Evolutionary conservation across 1,284 basidiomycete genomes (phyloP), one percentile per base, ranked within the genome.

Genomic region (Ceratobasidium sp.): DNA sequence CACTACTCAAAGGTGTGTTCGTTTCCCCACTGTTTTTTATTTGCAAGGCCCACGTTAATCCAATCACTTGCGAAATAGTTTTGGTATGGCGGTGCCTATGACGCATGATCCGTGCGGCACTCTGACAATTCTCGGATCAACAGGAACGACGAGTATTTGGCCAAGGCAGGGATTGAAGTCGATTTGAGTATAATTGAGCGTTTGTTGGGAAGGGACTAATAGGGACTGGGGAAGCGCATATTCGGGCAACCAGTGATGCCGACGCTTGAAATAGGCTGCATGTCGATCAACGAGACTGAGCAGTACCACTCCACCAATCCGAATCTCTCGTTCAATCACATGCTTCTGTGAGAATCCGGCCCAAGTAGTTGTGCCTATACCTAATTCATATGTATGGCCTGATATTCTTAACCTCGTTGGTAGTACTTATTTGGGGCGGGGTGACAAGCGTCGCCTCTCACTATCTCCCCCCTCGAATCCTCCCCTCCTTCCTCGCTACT

Each of bases 1-100:
- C 93, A 96, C 84, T 93, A 95, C 80, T 94, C 92, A 72, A 96
- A 95, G 86, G 91, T 92, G 73, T 52, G 85, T 78, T 36, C 39
- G 43, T 60, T 16, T 14, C 39, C 21, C 57, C 28, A 48, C 14
- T 39, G 8, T 39, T 39, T 34, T 52, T 32, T 43, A 21, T 53
- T 55, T 50, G 46, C 14, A 12, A 21, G 21, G 18, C 55, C 53
- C 23, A 45, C 43, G n/a, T 30, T 34, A 5, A 57, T 53, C 36
- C n/a, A 21, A 46, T 8, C 12, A 21, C n/a, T 28, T 18, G 16
- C 32, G 53, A 34, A 34, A 23, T 50, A 74, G 73, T 74, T 74
- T 52, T 74, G 73, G 73, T 74, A 39, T 57, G 64, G 36, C 36
- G n/a, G 1, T 18, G 21, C 2, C n/a, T 32, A 18, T 32, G 71